Conservation (phyloP, 2,329 filamentous ascomycete species). For the Sclerotinia trifoliorum region DNA sequence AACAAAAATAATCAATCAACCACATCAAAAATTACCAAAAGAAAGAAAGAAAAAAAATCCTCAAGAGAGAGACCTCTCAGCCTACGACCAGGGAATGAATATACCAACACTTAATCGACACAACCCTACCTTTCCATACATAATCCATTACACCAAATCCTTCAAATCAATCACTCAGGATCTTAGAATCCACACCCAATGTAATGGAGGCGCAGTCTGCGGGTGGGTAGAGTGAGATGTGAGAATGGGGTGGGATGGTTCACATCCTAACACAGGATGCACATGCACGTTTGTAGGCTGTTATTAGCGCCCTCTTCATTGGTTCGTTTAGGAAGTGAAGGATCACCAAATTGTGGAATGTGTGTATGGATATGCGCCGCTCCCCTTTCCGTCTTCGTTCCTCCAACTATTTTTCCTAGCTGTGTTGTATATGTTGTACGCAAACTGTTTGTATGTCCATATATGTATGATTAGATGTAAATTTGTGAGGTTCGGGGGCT, state of each 20-base stretch:
- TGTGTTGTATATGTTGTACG: background rate
- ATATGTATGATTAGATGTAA: background rate
- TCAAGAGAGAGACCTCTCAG: background rate
- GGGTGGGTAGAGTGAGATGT: slow-evolving; percentile 5
- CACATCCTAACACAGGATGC: background rate
- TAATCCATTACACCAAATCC: slow-evolving; percentile 12
- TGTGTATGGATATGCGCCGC: slow-evolving; percentile 4
- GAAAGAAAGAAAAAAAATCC: background rate
- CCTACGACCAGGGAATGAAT: slow-evolving; percentile 1
- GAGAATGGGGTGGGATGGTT: background rate
- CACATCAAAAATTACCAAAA: background rate
- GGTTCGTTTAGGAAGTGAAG: slow-evolving; percentile 2
- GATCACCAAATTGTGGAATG: background rate
- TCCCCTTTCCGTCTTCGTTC: background rate
- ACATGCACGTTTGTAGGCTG: slow-evolving; percentile 11
- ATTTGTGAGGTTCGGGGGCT: slow-evolving; percentile 5
- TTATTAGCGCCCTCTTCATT: slow-evolving; percentile 12
- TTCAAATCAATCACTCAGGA: slow-evolving; percentile 9
- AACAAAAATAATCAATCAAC: background rate
- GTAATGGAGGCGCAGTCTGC: slow-evolving; percentile 11
- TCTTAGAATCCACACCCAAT: background rate
- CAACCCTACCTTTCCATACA: slow-evolving; percentile 1
- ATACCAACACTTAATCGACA: slow-evolving; percentile 3
- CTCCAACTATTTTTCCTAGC: background rate
- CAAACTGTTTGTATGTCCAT: background rate